These are phyloP conservation scores for Thalassiosira exigua DNA, from an alignment of 352 stramenopile species.

Conservation along the genomic window DNA sequence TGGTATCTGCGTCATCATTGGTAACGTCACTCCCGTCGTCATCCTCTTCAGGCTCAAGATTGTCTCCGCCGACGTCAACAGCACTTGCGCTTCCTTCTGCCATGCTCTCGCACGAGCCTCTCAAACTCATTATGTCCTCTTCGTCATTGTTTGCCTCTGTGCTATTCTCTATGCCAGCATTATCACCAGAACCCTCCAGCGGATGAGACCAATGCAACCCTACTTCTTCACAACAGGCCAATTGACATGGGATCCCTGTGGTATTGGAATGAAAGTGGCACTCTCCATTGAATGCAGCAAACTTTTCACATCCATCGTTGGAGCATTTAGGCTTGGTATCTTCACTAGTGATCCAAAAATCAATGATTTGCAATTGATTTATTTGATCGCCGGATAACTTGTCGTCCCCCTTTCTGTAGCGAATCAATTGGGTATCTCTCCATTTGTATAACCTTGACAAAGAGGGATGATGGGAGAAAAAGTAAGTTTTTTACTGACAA, in stretches of 20 bases:
- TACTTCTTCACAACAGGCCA: neutral
- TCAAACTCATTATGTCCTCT: neutral
- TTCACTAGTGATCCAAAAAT: neutral
- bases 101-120: neutral
- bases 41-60: too few species aligned
- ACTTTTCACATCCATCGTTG: neutral
- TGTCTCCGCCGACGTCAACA: too few species aligned
- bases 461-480: too few species aligned
- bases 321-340: neutral
- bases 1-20: too few species aligned
- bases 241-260: neutral
- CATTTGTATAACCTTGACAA: neutral
- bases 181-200: neutral
- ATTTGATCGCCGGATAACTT: neutral
- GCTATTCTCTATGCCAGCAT: neutral
- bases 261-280: neutral
- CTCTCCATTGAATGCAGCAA: neutral
- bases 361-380: neutral
- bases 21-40: too few species aligned
- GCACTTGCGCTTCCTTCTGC: neutral
- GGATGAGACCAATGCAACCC: neutral
- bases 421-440: neutral
- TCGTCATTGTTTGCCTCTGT: neutral
- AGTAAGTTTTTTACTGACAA: too few species aligned
- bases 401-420: neutral